Evolutionary conservation across 768 basidiomycete species (phyloP).

Genomic region (Myochromella boudieri): DNA sequence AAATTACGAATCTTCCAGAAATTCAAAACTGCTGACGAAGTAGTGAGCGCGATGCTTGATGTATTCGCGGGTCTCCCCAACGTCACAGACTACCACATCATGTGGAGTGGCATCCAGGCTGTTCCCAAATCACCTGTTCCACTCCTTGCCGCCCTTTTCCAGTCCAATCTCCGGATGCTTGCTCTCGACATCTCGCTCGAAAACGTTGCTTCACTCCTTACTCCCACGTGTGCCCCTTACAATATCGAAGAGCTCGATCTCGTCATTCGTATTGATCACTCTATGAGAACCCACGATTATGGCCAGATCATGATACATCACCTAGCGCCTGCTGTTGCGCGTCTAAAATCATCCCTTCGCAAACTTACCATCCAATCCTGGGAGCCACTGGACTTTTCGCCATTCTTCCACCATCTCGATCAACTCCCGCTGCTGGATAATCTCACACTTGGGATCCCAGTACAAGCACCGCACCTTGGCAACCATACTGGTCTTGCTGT

Average conservation of each 20-base stretch:
- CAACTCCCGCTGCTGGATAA: constrained; percentile 32
- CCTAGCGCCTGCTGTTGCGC: constrained; percentile 39
- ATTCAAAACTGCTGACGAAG: constrained; percentile 34
- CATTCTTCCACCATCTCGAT: constrained; percentile 35
- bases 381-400: constrained; percentile 44
- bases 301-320: constrained; percentile 31
- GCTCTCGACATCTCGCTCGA: constrained; percentile 44
- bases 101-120: constrained; percentile 43
- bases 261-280: constrained; percentile 39
- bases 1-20: constrained; percentile 28
- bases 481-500: constrained; percentile 33
- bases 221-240: constrained; percentile 26
- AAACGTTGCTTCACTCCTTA: constrained; percentile 35
- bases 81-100: constrained; percentile 48
- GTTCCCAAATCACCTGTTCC: constrained; percentile 27
- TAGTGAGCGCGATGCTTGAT: constrained; percentile 39
- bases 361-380: constrained; percentile 41
- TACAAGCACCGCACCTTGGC: constrained; percentile 41
- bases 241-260: constrained; percentile 42
- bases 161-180: constrained; percentile 36
- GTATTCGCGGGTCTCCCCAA: constrained; percentile 44
- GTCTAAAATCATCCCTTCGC: constrained; percentile 33
- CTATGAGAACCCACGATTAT: constrained; percentile 20
- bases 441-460: constrained; percentile 40
- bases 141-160: constrained; percentile 35